These are phyloP conservation scores for Trifolium pratense DNA, from an alignment of 306 rosid species.

Conservation along the genomic window DNA sequence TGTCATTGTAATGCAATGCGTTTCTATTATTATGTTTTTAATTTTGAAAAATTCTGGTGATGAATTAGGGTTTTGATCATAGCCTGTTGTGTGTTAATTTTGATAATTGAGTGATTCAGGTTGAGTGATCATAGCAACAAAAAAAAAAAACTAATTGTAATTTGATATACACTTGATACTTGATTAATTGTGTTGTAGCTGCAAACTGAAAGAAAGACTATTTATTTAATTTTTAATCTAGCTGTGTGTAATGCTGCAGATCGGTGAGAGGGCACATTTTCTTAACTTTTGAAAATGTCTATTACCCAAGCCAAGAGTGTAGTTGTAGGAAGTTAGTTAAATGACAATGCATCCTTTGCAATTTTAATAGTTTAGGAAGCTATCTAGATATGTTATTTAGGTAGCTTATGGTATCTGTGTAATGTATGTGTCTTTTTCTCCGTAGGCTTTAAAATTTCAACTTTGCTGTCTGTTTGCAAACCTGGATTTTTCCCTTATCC, in stretches of 20 bases:
- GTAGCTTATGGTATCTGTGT: no score
- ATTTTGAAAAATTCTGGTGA: not conserved
- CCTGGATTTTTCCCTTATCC: no score
- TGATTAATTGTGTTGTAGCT: not conserved
- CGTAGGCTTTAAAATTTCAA: not conserved
- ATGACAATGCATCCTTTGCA: slow-evolving; percentile 10
- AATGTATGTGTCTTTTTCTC: no score
- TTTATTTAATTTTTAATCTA: not conserved
- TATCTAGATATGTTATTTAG: not conserved
- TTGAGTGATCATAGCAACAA: no score
- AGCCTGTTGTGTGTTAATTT: not conserved
- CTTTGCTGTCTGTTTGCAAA: not conserved
- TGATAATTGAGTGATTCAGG: not conserved
- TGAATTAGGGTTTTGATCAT: not conserved
- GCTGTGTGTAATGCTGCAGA: not conserved
- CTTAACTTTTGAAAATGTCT: no score
- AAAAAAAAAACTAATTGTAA: not conserved
- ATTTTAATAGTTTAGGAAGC: not conserved
- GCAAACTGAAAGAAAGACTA: not conserved
- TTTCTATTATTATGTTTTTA: no score
- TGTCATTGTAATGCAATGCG: not conserved
- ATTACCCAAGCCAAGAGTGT: not conserved
- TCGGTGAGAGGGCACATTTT: no score
- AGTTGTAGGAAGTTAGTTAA: slow-evolving; percentile 2
- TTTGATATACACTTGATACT: slow-evolving; percentile 15